Evolutionary conservation across 345 rosid species (phyloP), one percentile per base, ranked within the genome.

Genomic region (Linum lewisii): DNA sequence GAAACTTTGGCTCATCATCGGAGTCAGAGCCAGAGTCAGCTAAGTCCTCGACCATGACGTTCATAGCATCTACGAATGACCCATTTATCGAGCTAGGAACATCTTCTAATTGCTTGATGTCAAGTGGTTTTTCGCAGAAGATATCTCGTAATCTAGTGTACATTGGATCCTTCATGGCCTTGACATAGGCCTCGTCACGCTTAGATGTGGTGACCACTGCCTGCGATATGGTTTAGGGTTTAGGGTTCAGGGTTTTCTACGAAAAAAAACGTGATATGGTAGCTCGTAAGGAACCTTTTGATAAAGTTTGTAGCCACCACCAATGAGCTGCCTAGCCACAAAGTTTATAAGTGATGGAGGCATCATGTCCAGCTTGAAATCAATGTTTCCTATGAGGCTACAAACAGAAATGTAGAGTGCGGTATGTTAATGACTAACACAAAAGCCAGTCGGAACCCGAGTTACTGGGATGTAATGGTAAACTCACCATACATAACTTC

Each of bases 321-420:
- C 56, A 24, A 52, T 52, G 23, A 52, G 24, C 22, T 52, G 56
- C 56, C 56, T 52, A 20, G 56, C 23, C 24, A 52, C 25, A 21
- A 52, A 52, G 56, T 52, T 52, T 20, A 52, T 52, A 52, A 52
- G 56, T 19, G 56, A 21, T 19, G 56, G 24, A 52, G 56, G 56
- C 23, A 52, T 15, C 5, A 52, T 20, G 14, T 52, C 56, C 56
- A 52, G 24, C 56, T 52, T 52, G 15, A 52, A 20, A 13, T 52
- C 56, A 21, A 52, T 52, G 11, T 24, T 52, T 21, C 24, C 23
- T 52, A 52, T 52, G n/a, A 24, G 23, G 24, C 56, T 52, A 15
- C 21, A 52, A 52, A 21, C 56, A 21, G 20, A 20, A 19, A 38
- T 38, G 16, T 9, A 38, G 45, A 38, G 11, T 38, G 11, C 9